Conservation (phyloP, 2,329 filamentous ascomycete species). For the Trichoderma arundinaceum region DNA sequence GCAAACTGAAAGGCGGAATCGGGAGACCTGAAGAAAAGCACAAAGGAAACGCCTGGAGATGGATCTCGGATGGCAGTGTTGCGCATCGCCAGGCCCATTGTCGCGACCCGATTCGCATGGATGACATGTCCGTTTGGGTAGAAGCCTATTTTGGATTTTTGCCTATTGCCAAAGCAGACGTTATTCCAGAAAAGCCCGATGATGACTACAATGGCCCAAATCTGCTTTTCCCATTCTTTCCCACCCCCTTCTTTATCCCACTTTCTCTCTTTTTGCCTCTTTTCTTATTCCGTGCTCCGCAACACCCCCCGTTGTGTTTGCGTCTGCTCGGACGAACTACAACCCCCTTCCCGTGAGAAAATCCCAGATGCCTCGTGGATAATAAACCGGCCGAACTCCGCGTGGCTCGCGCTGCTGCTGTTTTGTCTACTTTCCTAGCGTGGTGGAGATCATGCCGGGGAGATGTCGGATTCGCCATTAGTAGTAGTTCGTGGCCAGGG, state of each 20-base stretch:
- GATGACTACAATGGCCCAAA: no score
- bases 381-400: slow-evolving; percentile 23
- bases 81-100: slow-evolving; percentile 32
- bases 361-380: slow-evolving; percentile 16
- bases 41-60: slow-evolving; percentile 16
- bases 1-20: slow-evolving; percentile 18
- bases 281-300: no score
- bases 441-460: slow-evolving; percentile 28
- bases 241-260: no score
- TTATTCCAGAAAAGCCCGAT: no score
- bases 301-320: no score
- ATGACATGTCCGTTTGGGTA: not conserved
- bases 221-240: no score
- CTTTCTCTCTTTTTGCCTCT: no score
- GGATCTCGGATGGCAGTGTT: slow-evolving; percentile 27
- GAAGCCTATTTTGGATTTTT: no score
- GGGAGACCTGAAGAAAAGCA: no score
- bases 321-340: slow-evolving; percentile 19
- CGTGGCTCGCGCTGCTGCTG: slow-evolving; percentile 2
- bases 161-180: no score
- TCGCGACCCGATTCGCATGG: slow-evolving; percentile 23
- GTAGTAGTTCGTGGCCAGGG: slow-evolving; percentile 18
- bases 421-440: not conserved
- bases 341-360: not conserved
- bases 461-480: slow-evolving; percentile 20